Evolutionary conservation across 257 asterid species (phyloP).

Genomic region (Avicennia marina): DNA sequence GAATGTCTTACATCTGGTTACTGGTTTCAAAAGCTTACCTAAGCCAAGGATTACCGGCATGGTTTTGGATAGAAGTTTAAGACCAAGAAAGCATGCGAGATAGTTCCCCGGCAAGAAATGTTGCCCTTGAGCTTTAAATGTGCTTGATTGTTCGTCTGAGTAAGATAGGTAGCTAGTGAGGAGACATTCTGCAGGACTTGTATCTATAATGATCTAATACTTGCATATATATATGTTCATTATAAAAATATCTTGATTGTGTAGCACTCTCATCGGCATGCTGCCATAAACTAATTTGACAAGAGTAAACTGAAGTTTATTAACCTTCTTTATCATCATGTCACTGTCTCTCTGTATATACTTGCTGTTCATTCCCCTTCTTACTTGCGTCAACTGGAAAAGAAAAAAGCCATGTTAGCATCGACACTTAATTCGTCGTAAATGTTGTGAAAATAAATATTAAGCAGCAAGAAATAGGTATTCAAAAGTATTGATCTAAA

Average conservation of each 20-base stretch:
- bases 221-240: not conserved
- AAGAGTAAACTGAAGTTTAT: too few relatives aligned
- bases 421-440: not conserved
- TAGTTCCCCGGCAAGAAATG: slow-evolving; percentile 19
- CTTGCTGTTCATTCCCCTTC: not conserved
- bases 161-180: not conserved
- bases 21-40: slow-evolving; percentile 18
- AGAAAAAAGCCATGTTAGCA: not conserved
- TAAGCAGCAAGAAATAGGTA: not conserved
- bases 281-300: too few relatives aligned
- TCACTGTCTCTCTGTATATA: not conserved
- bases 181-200: not conserved
- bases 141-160: slow-evolving; percentile 4
- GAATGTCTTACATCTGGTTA: not conserved
- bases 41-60: slow-evolving; percentile 27
- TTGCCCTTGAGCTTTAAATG: slow-evolving; percentile 8
- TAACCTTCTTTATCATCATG: not conserved
- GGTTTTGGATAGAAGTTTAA: slow-evolving; percentile 22
- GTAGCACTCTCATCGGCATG: too few relatives aligned
- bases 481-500: not conserved
- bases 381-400: not conserved
- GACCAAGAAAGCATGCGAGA: slow-evolving; percentile 12
- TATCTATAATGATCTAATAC: not conserved
- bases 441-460: not conserved
- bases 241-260: not conserved